phyloP scores from a whole-genome alignment of 2,329 filamentous ascomycete species.

The Penicillium freii region DNA sequence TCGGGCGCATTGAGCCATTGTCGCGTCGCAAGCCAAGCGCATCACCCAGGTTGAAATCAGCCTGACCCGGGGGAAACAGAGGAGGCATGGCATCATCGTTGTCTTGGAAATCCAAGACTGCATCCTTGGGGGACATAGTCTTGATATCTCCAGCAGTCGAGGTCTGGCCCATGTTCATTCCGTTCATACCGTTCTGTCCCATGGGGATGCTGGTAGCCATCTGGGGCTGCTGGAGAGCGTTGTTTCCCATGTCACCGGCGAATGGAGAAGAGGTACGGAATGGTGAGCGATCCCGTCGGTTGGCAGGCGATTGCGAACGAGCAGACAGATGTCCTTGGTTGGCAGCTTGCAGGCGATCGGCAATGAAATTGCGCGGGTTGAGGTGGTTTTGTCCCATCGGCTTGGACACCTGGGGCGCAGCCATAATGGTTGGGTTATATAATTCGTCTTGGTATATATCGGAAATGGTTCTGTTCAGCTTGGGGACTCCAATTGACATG shows the following conservation, averaged over 20 bases:
- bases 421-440: conserved; percentile 58
- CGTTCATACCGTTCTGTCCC: conserved; percentile 30
- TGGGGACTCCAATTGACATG: conserved; percentile 57
- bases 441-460: conserved; percentile 82
- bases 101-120: conserved; percentile 80
- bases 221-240: conserved; percentile 38
- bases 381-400: conserved; percentile 35
- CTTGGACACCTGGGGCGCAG: conserved; percentile 38
- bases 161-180: conserved; percentile 30
- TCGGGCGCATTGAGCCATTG: conserved; percentile 38
- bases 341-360: conserved; percentile 73
- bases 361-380: conserved; percentile 63
- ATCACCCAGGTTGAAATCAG: conserved; percentile 51
- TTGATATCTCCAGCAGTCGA: conserved; percentile 53
- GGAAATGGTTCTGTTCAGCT: conserved; percentile 81
- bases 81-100: conserved; percentile 64
- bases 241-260: conserved; percentile 48
- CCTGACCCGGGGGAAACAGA: conserved; percentile 66
- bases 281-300: conserved; percentile 70
- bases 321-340: conserved; percentile 70
- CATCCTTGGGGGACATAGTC: conserved; percentile 94
- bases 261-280: conserved; percentile 71
- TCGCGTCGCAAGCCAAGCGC: conserved; percentile 38
- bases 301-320: conserved; percentile 56
- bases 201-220: conserved; percentile 41